Evolutionary conservation across 164 flowering plant species (phyloP), one percentile per base, ranked within the genome.

Genomic region (Dillenia turbinata): DNA sequence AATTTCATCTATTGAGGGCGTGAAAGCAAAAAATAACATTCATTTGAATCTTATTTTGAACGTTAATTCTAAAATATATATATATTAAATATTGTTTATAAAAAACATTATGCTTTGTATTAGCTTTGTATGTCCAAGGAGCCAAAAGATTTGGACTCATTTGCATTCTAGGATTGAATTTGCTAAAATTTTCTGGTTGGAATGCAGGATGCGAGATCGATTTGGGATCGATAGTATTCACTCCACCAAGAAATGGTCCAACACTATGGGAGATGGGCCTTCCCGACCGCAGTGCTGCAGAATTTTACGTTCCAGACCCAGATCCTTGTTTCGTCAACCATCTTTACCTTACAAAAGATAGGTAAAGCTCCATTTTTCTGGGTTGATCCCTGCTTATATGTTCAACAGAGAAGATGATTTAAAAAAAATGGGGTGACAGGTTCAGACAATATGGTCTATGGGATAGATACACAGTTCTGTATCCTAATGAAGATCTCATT

Each of bases 221-320:
- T 5, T 26, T 86, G 57, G 74, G 72, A 13, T 44, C 10, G 22
- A 55, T 82, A 52, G 54, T 64, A 0, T 84, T 68, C 48, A 57
- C 61, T 17, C 78, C 88, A 24, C 83, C 84, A 22, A 74, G 87
- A 63, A 59, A 66, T 50, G 92, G 92, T 6, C 77, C 87, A 3
- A 84, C 87, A 0, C 16, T 82, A 15, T 86, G 92, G 92, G 87
- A 84, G 69, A 86, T 86, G 9, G 92, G 92, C 45, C 33, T 76
- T 49, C 87, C 92, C 9, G 89, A 86, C 24, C 84, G 90, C 2
- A 58, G 74, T 1, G 87, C 87, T 5, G 79, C 77, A 0, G 90
- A 85, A 46, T 86, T 82, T 59, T 80, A 33, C 51, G 61, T 86
- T 22, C 91, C 91, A 8, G 81, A 78, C 9, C 76, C 88, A 0